phyloP scores from a whole-genome alignment of 352 stramenopile species.

The Aphanomyces invadans region DNA sequence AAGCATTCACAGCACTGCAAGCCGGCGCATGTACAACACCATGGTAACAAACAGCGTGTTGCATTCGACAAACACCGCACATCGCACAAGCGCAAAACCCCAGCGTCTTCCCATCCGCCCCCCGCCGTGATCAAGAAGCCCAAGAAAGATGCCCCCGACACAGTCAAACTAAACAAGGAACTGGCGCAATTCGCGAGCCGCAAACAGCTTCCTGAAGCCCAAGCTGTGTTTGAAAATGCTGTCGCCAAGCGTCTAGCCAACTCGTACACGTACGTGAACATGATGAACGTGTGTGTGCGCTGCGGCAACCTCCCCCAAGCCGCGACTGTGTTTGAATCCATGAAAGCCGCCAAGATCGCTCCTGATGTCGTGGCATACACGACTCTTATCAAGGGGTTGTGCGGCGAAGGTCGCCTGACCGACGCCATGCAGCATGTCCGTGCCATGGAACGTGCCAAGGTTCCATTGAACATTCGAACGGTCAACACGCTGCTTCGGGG shows the following conservation, averaged over 20 bases:
- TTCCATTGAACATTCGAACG: constrained; percentile 26
- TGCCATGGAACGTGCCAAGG: constrained; percentile 16
- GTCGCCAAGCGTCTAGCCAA: constrained; percentile 15
- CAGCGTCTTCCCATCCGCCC: not conserved
- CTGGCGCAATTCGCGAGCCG: constrained; percentile 23
- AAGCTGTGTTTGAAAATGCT: constrained; percentile 20
- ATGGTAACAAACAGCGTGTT: too few species aligned
- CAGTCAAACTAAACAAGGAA: constrained; percentile 25
- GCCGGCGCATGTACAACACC: too few species aligned
- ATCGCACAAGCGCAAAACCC: not conserved
- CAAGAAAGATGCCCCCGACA: constrained; percentile 25
- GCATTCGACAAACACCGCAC: not conserved
- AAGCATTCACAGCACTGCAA: not conserved
- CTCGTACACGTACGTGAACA: constrained; percentile 28
- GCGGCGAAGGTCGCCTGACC: constrained; percentile 20
- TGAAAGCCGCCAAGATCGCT: constrained; percentile 20
- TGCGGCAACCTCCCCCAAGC: constrained; percentile 18
- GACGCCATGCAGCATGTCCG: constrained; percentile 17
- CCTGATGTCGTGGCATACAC: constrained; percentile 26
- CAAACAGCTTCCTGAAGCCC: constrained; percentile 24
- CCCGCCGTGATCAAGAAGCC: constrained; percentile 8
- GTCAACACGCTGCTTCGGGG: constrained; percentile 28
- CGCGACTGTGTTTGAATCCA: constrained; percentile 9
- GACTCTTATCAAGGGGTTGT: constrained; percentile 27
- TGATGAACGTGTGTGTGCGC: constrained; percentile 27